Conservation (phyloP, 1,139 yeast species). For the Debaryomyces nepalensis region DNA sequence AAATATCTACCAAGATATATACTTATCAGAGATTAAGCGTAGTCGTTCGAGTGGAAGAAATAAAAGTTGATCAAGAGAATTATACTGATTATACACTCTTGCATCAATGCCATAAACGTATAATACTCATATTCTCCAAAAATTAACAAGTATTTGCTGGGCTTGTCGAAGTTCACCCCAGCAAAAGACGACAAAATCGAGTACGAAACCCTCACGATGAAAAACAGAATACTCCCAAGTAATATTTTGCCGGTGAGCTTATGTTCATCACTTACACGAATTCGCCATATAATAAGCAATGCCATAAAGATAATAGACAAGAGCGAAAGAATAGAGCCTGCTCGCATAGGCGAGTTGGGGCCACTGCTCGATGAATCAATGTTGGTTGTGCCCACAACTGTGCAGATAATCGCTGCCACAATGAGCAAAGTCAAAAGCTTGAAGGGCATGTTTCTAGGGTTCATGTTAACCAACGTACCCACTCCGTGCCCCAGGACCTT, state of each 20-base stretch:
- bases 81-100: conserved; percentile 14
- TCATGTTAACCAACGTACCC: neutral
- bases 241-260: conserved; percentile 8
- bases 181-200: conserved; percentile 22
- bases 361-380: neutral
- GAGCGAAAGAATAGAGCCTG: neutral
- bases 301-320: neutral
- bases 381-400: conserved; percentile 20
- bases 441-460: conserved; percentile 16
- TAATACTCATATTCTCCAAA: conserved; percentile 28
- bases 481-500: too few species aligned
- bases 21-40: too few species aligned
- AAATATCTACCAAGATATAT: conserved; percentile 7
- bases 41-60: neutral
- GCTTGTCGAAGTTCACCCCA: conserved; percentile 18
- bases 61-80: conserved; percentile 1
- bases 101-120: conserved; percentile 22
- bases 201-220: conserved; percentile 21
- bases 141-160: conserved; percentile 22
- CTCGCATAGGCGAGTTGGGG: conserved; percentile 1
- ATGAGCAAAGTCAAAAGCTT: conserved; percentile 20
- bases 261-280: neutral
- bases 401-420: conserved; percentile 21
- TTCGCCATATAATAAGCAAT: neutral
- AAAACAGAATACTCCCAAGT: conserved; percentile 14